Conservation (phyloP, 768 basidiomycete species). For the Hydnum rufescens region DNA sequence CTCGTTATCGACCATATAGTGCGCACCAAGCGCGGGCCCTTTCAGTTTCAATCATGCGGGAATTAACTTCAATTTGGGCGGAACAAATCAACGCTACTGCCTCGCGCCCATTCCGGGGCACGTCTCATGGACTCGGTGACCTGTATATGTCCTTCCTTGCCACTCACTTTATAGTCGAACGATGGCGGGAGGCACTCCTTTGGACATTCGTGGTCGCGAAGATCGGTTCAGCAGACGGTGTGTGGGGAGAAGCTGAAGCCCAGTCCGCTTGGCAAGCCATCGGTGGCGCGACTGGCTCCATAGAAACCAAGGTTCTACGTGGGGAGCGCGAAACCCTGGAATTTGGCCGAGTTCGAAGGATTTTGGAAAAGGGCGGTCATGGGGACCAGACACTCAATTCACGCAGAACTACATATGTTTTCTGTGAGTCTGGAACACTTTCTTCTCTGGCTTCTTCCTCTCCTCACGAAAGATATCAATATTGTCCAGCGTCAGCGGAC, state of each 20-base stretch:
- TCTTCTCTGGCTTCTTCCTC: background rate
- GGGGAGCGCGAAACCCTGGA: constrained; percentile 3
- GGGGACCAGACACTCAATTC: background rate
- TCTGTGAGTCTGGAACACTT: background rate
- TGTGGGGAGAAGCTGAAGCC: constrained; percentile 8
- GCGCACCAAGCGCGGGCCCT: constrained; percentile 13
- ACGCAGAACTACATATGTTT: constrained; percentile 3
- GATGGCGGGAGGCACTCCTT: constrained; percentile 9
- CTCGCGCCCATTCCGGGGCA: constrained; percentile 4
- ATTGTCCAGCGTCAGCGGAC: constrained; percentile 10
- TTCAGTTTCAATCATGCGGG: constrained; percentile 10
- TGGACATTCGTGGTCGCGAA: constrained; percentile 12
- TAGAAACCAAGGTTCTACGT: background rate
- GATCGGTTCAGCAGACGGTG: constrained; percentile 2
- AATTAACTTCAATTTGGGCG: constrained; percentile 10
- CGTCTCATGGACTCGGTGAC: constrained; percentile 2
- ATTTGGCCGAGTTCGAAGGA: background rate
- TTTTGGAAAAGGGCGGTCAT: background rate
- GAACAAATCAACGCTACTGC: constrained; percentile 8
- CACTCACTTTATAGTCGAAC: constrained; percentile 7
- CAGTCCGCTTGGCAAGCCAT: constrained; percentile 7
- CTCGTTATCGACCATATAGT: constrained; percentile 13
- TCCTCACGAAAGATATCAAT: too few relatives aligned
- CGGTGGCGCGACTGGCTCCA: constrained; percentile 4
- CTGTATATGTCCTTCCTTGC: constrained; percentile 2